phyloP scores from a whole-genome alignment of 2,329 filamentous ascomycete genomes.

The Zymoseptoria tritici region DNA sequence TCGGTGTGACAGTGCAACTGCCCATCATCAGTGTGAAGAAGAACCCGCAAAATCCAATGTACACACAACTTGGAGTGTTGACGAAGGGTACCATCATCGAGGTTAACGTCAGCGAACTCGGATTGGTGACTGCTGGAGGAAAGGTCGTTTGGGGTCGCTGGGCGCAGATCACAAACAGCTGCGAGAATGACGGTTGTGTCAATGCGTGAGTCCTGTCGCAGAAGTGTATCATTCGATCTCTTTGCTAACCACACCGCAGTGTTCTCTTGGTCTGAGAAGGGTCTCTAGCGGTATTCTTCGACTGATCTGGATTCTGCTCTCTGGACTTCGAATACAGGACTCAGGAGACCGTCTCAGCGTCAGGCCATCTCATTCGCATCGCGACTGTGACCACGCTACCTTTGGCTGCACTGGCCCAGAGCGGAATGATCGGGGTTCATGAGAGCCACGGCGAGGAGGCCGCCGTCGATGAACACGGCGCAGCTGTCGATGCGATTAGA shows the following conservation, averaged over 20 bases:
- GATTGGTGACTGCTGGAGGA: constrained; percentile 80
- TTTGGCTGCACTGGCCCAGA: background rate
- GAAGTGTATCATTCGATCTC: background rate
- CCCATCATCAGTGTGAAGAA: constrained; percentile 61
- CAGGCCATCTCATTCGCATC: background rate
- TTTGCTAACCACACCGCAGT: background rate
- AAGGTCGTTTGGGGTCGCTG: constrained; percentile 91
- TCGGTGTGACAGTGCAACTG: constrained; percentile 81
- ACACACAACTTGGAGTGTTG: constrained; percentile 85
- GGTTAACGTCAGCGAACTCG: constrained; percentile 88
- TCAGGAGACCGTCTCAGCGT: too few relatives aligned
- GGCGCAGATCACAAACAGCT: constrained; percentile 60
- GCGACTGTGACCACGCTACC: too few relatives aligned
- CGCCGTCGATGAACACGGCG: too few relatives aligned
- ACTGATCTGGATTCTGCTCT: background rate
- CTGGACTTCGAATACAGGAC: background rate
- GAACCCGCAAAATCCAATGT: constrained; percentile 82
- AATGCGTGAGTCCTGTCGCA: constrained; percentile 19
- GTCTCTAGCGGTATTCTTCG: background rate
- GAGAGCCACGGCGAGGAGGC: too few relatives aligned
- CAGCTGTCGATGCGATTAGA: background rate
- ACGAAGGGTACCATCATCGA: constrained; percentile 81
- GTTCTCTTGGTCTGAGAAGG: constrained; percentile 11
- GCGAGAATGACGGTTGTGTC: constrained; percentile 56
- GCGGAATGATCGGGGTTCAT: background rate